These are phyloP conservation scores for Conticribra guillardii DNA, from an alignment of 108 stramenopile genomes.

Conservation along the genomic window DNA sequence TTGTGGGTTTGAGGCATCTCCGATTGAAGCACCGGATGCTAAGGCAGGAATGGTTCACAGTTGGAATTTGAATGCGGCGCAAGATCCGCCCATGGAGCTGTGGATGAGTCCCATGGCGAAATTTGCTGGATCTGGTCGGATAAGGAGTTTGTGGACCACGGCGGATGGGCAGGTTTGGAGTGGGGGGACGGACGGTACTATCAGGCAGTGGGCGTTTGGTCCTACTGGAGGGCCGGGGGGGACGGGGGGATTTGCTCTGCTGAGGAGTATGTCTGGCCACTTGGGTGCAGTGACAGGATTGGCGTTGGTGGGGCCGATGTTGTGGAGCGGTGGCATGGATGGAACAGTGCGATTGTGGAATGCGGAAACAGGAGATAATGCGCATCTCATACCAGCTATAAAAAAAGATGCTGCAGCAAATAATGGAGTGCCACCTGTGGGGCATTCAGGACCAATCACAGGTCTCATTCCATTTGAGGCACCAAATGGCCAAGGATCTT, in stretches of 20 bases:
- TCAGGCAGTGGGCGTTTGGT: conserved; percentile 76
- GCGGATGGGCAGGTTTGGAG: conserved; percentile 60
- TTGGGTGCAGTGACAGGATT: conserved; percentile 79
- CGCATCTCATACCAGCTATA: conserved; percentile 38
- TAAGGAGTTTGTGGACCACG: conserved; percentile 57
- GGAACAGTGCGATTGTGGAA: conserved; percentile 86
- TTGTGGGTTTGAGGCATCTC: conserved; percentile 79
- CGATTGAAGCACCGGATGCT: conserved; percentile 49
- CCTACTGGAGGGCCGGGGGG: conserved; percentile 36
- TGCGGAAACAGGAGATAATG: conserved; percentile 37
- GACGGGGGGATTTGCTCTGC: conserved; percentile 59
- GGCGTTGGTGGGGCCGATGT: conserved; percentile 47
- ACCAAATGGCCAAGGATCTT: conserved; percentile 54
- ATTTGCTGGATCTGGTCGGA: conserved; percentile 67
- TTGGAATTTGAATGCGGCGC: conserved; percentile 76
- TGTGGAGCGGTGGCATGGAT: conserved; percentile 78
- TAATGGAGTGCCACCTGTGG: conserved; percentile 21
- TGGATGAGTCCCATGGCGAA: conserved; percentile 69
- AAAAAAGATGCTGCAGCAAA: conserved; percentile 26
- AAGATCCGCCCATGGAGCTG: conserved; percentile 81
- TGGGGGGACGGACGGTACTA: conserved; percentile 71
- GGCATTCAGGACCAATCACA: conserved; percentile 81
- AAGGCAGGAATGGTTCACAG: conserved; percentile 83
- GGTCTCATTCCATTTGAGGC: conserved; percentile 59
- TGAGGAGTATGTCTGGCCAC: conserved; percentile 70